Evolutionary conservation across 2,329 filamentous ascomycete species (phyloP).

Genomic region (Diaporthe sp.): DNA sequence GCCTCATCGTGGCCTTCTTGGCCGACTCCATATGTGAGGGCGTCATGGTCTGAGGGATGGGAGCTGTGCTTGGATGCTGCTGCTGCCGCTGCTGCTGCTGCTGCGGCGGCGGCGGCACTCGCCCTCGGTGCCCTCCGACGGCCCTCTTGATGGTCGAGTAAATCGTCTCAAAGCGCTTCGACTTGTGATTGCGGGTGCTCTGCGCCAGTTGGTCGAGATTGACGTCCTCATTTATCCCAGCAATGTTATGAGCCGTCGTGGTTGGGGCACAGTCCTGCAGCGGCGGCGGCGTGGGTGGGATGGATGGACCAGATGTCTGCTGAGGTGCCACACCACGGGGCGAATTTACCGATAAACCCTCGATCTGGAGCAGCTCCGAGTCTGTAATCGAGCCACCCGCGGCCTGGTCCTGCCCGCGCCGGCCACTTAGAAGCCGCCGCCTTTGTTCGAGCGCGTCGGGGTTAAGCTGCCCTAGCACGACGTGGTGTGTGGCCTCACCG

Average conservation of each 20-base stretch:
- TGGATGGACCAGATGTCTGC: slow-evolving; percentile 16
- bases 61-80: slow-evolving; percentile 31
- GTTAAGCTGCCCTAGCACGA: slow-evolving; percentile 40
- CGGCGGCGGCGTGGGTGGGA: slow-evolving; percentile 36
- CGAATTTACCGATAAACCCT: slow-evolving; percentile 51
- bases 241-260: slow-evolving; percentile 1
- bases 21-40: slow-evolving; percentile 41
- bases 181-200: slow-evolving; percentile 44
- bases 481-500: slow-evolving; percentile 38
- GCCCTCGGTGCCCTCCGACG: slow-evolving; percentile 40
- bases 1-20: slow-evolving; percentile 32
- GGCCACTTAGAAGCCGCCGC: slow-evolving; percentile 41
- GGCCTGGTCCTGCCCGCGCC: slow-evolving; percentile 38
- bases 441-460: slow-evolving; percentile 42
- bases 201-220: slow-evolving; percentile 35
- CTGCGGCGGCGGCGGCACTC: slow-evolving; percentile 6
- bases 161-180: slow-evolving; percentile 47
- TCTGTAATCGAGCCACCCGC: slow-evolving; percentile 49
- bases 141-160: slow-evolving; percentile 51
- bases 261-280: slow-evolving; percentile 16
- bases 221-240: slow-evolving; percentile 20
- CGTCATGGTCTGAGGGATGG: slow-evolving; percentile 39
- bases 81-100: slow-evolving; percentile 22
- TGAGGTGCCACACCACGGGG: slow-evolving; percentile 41
- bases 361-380: slow-evolving; percentile 51